Conservation (phyloP, 768 basidiomycete species). For the Lactarius vividus region DNA sequence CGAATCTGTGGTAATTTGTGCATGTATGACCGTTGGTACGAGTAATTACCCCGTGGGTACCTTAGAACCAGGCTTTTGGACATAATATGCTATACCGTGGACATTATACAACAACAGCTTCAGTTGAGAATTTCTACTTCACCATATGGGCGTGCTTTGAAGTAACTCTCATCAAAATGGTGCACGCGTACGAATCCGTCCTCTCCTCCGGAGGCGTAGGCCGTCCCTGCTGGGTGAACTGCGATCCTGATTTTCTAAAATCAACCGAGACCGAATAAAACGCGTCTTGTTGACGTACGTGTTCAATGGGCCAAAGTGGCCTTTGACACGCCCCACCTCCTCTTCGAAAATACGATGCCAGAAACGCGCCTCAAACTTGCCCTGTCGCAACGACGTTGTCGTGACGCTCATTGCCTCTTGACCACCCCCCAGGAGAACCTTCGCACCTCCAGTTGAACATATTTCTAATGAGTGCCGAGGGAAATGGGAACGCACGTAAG, state of each 20-base stretch:
- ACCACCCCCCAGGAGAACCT: constrained; percentile 93
- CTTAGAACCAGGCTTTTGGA: background rate
- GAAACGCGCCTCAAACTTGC: constrained; percentile 97
- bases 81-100: background rate
- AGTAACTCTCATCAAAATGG: constrained; percentile 94
- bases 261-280: constrained; percentile 12
- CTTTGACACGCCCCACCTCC: constrained; percentile 95
- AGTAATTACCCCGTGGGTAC: too few relatives aligned
- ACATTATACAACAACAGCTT: constrained; percentile 16
- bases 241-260: constrained; percentile 62
- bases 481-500: constrained; percentile 59
- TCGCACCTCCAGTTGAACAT: background rate
- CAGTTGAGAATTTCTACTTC: constrained; percentile 75
- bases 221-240: constrained; percentile 82
- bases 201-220: constrained; percentile 93
- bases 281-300: constrained; percentile 59
- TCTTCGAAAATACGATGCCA: constrained; percentile 98
- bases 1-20: too few relatives aligned
- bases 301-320: constrained; percentile 95
- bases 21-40: too few relatives aligned
- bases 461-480: background rate
- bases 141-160: constrained; percentile 87
- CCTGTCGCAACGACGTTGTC: constrained; percentile 88
- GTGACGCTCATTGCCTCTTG: constrained; percentile 98
- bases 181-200: constrained; percentile 93